These are phyloP conservation scores for Larix sibirica DNA, from an alignment of 83 land plant species.

Conservation along the genomic window DNA sequence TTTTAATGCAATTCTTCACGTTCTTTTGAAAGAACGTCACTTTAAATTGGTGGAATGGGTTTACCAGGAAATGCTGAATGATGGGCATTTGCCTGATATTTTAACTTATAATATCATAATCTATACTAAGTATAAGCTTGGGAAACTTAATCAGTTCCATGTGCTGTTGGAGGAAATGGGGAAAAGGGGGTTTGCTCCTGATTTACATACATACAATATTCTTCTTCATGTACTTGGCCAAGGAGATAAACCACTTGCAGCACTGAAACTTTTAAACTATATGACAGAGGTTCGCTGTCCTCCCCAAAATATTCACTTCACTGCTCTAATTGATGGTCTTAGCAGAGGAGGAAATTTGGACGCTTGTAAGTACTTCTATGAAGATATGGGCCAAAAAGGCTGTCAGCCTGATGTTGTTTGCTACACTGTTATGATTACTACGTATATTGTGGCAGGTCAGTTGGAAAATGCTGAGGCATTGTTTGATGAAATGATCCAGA, in stretches of 20 bases:
- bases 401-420: constrained; percentile 65
- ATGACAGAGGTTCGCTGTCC: constrained; percentile 54
- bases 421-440: constrained; percentile 66
- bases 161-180: constrained; percentile 61
- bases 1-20: constrained; percentile 63
- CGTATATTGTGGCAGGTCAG: constrained; percentile 44
- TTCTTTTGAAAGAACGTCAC: constrained; percentile 37
- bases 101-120: constrained; percentile 59
- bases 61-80: constrained; percentile 51
- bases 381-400: constrained; percentile 54
- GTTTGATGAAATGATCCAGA: constrained; percentile 62
- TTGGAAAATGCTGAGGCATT: constrained; percentile 48
- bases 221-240: constrained; percentile 63
- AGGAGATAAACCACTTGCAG: constrained; percentile 54
- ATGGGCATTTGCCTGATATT: constrained; percentile 49
- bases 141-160: constrained; percentile 51
- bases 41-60: constrained; percentile 74
- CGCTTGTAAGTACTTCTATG: constrained; percentile 65
- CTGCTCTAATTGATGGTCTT: constrained; percentile 66
- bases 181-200: constrained; percentile 49
- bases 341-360: constrained; percentile 71
- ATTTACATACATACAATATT: constrained; percentile 58
- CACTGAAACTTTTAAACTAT: constrained; percentile 56
- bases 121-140: constrained; percentile 51
- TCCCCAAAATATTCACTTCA: constrained; percentile 61